phyloP scores from a whole-genome alignment of 2,329 filamentous ascomycete species.

The Pseudogymnoascus sp. region DNA sequence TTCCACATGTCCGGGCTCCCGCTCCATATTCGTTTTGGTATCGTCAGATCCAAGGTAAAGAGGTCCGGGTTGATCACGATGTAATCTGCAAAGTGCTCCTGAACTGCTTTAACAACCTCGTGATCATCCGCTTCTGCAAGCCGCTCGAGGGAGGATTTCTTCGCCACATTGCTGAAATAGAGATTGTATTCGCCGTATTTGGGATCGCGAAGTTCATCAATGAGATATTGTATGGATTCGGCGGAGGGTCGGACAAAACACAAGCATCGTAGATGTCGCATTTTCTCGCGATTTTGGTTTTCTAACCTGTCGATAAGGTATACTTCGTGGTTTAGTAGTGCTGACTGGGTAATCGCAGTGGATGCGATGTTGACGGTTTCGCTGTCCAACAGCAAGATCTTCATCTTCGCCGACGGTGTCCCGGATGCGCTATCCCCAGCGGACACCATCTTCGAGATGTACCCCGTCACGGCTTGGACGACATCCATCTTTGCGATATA shows the following conservation, averaged over 20 bases:
- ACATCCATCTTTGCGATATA: constrained; percentile 65
- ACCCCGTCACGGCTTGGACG: constrained; percentile 83
- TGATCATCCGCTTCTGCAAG: constrained; percentile 95
- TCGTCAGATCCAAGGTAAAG: constrained; percentile 68
- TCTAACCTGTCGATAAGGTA: constrained; percentile 96
- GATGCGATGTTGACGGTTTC: constrained; percentile 94
- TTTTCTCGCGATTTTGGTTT: constrained; percentile 84
- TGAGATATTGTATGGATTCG: constrained; percentile 84
- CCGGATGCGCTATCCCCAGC: constrained; percentile 63
- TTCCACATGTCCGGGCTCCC: constrained; percentile 82
- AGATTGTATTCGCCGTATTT: constrained; percentile 97
- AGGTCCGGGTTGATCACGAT: constrained; percentile 91
- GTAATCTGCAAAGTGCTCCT: constrained; percentile 96
- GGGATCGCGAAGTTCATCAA: constrained; percentile 91
- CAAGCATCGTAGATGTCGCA: constrained; percentile 90
- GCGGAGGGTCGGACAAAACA: constrained; percentile 89
- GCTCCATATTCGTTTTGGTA: constrained; percentile 72
- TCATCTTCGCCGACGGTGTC: constrained; percentile 83
- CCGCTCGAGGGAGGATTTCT: constrained; percentile 90
- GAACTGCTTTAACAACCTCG: constrained; percentile 87
- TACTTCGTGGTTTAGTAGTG: constrained; percentile 85
- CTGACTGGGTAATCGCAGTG: constrained; percentile 89
- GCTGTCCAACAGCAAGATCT: constrained; percentile 86
- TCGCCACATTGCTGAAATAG: constrained; percentile 95
- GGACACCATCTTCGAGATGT: constrained; percentile 93